phyloP scores from a whole-genome alignment of 202 grass and related monocot genomes.

The Elaeis oleifera region DNA sequence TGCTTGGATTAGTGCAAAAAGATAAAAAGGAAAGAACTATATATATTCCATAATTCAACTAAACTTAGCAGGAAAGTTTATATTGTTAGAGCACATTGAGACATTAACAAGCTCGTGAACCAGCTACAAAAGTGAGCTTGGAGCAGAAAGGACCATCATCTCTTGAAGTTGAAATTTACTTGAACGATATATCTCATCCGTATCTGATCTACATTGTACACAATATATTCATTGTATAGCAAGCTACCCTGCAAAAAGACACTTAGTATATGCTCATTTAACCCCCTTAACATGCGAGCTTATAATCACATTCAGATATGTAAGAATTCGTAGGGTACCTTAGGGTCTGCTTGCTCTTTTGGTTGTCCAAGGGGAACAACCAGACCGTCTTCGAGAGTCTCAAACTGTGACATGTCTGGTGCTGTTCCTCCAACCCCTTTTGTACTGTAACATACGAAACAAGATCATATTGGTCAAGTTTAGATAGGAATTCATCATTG shows the following conservation, averaged over 20 bases:
- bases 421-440: constrained; percentile 68
- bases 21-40: no score
- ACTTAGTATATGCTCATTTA: not conserved
- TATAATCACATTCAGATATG: no score
- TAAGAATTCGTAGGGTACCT: constrained; percentile 22
- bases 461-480: not conserved
- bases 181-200: constrained; percentile 74
- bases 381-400: constrained; percentile 41
- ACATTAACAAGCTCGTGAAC: no score
- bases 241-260: constrained; percentile 63
- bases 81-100: no score
- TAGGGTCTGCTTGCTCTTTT: constrained; percentile 41
- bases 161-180: constrained; percentile 71
- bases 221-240: constrained; percentile 91
- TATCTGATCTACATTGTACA: constrained; percentile 89
- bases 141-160: not conserved
- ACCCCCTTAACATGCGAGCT: no score
- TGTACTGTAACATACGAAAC: constrained; percentile 40
- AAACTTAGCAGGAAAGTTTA: no score
- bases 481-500: no score
- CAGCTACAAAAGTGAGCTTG: no score
- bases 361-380: constrained; percentile 76
- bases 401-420: constrained; percentile 44
- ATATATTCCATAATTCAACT: no score
- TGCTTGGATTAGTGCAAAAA: no score